Conservation (phyloP, 306 rosid species). For the Psophocarpus tetragonolobus region DNA sequence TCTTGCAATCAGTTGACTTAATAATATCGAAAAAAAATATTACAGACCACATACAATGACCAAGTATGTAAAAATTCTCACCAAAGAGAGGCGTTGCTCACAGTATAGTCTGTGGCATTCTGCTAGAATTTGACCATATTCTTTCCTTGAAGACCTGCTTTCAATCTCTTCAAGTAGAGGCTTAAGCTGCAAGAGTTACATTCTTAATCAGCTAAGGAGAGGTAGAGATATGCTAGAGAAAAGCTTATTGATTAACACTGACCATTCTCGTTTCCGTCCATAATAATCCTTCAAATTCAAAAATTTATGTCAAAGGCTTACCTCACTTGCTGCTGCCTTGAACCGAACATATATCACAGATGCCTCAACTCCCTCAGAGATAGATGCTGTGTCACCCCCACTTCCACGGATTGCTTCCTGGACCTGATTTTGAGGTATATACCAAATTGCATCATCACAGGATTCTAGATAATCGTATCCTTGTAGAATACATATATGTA, state of each 20-base stretch:
- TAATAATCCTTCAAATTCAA: constrained; percentile 27
- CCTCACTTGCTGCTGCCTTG: constrained; percentile 99
- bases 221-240: constrained; percentile 26
- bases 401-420: constrained; percentile 85
- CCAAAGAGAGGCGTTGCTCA: constrained; percentile 96
- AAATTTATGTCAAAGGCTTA: constrained; percentile 27
- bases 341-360: constrained; percentile 96
- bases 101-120: constrained; percentile 96
- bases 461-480: constrained; percentile 14
- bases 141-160: constrained; percentile 93
- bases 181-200: constrained; percentile 73
- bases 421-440: constrained; percentile 63
- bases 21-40: not conserved
- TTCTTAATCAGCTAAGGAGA: constrained; percentile 32
- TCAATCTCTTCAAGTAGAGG: constrained; percentile 90
- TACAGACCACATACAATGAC: constrained; percentile 26
- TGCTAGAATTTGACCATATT: constrained; percentile 81
- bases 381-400: constrained; percentile 65
- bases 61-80: constrained; percentile 54
- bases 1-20: constrained; percentile 31
- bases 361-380: constrained; percentile 98
- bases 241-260: not conserved
- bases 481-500: not conserved
- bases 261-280: constrained; percentile 4
- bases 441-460: constrained; percentile 17